Conservation (phyloP, 768 basidiomycete species). For the Tephrocybe sp. region DNA sequence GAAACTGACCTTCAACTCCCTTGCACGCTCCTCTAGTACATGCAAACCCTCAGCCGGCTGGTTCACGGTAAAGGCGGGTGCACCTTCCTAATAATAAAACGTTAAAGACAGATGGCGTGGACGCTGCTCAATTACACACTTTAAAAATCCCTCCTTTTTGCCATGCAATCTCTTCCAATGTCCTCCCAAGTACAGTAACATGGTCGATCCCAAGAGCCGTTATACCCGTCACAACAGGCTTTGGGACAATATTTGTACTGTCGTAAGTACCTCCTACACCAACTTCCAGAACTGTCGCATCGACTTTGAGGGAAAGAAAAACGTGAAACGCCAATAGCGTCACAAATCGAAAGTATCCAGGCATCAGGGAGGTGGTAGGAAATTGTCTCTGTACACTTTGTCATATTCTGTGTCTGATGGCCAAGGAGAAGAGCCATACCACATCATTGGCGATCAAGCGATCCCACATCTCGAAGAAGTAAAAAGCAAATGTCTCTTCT, state of each 20-base stretch:
- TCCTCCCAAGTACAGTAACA: constrained; percentile 81
- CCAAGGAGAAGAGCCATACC: constrained; percentile 36
- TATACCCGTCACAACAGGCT: constrained; percentile 86
- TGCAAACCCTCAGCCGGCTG: constrained; percentile 70
- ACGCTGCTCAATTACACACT: constrained; percentile 32
- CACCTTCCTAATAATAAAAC: constrained; percentile 50
- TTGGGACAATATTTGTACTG: constrained; percentile 93
- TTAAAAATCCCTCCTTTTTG: constrained; percentile 99
- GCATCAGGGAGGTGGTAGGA: constrained; percentile 63
- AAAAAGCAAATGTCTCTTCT: constrained; percentile 83
- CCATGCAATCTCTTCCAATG: constrained; percentile 84
- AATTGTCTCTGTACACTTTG: constrained; percentile 38
- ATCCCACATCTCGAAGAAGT: constrained; percentile 97
- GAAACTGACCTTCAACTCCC: constrained; percentile 56
- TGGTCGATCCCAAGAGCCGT: constrained; percentile 94
- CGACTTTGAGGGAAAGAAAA: constrained; percentile 78
- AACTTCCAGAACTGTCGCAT: constrained; percentile 93
- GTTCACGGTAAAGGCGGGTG: constrained; percentile 80
- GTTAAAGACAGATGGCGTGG: constrained; percentile 2
- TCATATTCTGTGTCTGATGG: constrained; percentile 1
- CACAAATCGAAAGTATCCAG: constrained; percentile 90
- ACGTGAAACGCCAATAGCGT: constrained; percentile 91
- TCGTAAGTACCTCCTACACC: constrained; percentile 94
- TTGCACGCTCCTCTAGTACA: constrained; percentile 66
- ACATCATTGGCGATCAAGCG: constrained; percentile 58